Evolutionary conservation across 495 filamentous ascomycete genomes (phyloP), one percentile per base, ranked within the genome.

Genomic region (Pseudotulostoma volvatum): DNA sequence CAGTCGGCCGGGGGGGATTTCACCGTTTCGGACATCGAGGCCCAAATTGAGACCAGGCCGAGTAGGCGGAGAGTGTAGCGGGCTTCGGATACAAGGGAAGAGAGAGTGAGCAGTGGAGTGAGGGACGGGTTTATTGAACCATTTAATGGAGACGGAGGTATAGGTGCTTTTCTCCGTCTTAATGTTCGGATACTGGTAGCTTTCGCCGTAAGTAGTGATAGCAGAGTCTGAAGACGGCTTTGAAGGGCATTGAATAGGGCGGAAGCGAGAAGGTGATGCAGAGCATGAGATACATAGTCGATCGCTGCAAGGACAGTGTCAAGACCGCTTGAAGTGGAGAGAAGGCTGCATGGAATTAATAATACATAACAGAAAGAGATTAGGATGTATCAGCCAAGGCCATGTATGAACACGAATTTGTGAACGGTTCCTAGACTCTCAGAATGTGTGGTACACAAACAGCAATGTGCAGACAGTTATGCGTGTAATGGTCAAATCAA

Each of bases 61-160:
- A 81, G 84, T 2, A 95, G 68, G 1, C 88, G 74, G 37, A 79
- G 55, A 47, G 84, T 84, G 32, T 77, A 80, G 32, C 85, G 64
- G 34, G 74, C 69, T 61, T 88, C 84, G 46, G 77, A 75, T 44
- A 78, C 52, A 39, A 63, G 67, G 46, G 41, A 70, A 55, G 58
- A 72, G 60, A 51, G 69, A 35, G 48, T 74, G 43, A 49, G 61
- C 60, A 44, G 57, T 50, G 54, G 76, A n/a, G n/a, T n/a, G n/a
- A n/a, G n/a, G n/a, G n/a, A n/a, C n/a, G n/a, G n/a, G n/a, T n/a
- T n/a, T n/a, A n/a, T n/a, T n/a, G n/a, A n/a, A n/a, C n/a, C n/a
- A n/a, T n/a, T n/a, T n/a, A n/a, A n/a, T 55, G 50, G 59, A 37
- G 51, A 45, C 32, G 40, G 31, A 33, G 53, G 44, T 46, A 43